Evolutionary conservation across 139 green algal genomes (phyloP).

Genomic region (Picochlorum sp.): DNA sequence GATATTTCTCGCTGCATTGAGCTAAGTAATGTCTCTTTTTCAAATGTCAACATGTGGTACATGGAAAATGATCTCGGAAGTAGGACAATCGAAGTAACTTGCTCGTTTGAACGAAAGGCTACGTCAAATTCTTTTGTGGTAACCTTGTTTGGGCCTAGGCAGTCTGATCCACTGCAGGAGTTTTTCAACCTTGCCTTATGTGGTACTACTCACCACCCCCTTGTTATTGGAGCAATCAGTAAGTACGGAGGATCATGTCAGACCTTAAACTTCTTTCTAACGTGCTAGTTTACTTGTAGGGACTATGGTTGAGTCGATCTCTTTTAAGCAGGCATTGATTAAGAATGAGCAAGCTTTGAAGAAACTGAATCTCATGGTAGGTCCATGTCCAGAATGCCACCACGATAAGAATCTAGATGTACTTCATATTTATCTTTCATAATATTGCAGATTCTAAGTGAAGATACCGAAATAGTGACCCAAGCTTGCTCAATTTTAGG

Average conservation of each 20-base stretch:
- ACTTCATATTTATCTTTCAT: too few species aligned
- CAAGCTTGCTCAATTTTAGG: too few species aligned
- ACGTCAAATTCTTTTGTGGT: not conserved
- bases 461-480: too few species aligned
- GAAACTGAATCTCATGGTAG: conserved; percentile 79
- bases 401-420: too few species aligned
- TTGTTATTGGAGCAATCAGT: conserved; percentile 75
- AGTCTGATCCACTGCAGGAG: conserved; percentile 52
- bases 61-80: too few species aligned
- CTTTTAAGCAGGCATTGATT: too few species aligned
- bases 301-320: too few species aligned
- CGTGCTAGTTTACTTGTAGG: too few species aligned
- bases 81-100: too few species aligned
- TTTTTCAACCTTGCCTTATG: conserved; percentile 84
- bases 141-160: conserved; percentile 20
- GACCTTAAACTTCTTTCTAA: not conserved
- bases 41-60: conserved; percentile 49
- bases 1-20: conserved; percentile 67
- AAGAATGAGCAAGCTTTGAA: conserved; percentile 73
- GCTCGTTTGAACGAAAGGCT: not conserved
- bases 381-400: too few species aligned
- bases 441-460: too few species aligned
- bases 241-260: conserved; percentile 5
- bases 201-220: conserved; percentile 70
- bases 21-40: conserved; percentile 68